Conservation (phyloP, 2,329 filamentous ascomycete species). For the Rhynchosporium secalis region DNA sequence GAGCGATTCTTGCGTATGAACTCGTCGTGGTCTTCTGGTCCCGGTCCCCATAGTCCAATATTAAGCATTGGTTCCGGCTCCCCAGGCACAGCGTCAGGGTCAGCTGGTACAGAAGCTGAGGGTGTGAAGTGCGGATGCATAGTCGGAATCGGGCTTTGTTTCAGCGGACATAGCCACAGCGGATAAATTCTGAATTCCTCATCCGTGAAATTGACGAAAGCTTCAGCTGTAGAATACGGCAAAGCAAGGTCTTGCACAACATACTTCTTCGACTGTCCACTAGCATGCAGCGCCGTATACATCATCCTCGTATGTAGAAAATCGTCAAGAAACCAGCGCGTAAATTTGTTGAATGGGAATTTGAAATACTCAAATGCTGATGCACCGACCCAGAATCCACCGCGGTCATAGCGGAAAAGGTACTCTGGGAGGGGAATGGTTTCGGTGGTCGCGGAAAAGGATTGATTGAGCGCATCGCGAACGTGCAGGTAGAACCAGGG, state of each 20-base stretch:
- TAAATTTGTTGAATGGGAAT: conserved; percentile 59
- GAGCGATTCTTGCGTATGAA: conserved; percentile 70
- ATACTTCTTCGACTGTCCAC: conserved; percentile 54
- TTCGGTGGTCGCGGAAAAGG: conserved; percentile 38
- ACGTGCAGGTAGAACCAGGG: conserved; percentile 68
- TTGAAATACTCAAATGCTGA: conserved; percentile 62
- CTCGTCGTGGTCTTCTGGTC: conserved; percentile 53
- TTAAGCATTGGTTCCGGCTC: conserved; percentile 53
- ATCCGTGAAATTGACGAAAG: conserved; percentile 55
- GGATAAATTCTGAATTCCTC: conserved; percentile 51
- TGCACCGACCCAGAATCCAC: conserved; percentile 63
- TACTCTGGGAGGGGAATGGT: conserved; percentile 52
- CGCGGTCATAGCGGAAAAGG: conserved; percentile 63
- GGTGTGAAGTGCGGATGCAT: conserved; percentile 38
- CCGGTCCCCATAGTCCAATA: conserved; percentile 83
- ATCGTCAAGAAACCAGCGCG: conserved; percentile 58
- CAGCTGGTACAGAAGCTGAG: neutral
- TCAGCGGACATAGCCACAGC: conserved; percentile 58
- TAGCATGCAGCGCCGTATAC: conserved; percentile 62
- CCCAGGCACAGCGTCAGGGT: conserved; percentile 18
- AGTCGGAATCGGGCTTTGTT: conserved; percentile 39
- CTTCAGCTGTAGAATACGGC: conserved; percentile 51
- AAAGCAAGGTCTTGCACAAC: conserved; percentile 65
- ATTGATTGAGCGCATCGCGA: conserved; percentile 40
- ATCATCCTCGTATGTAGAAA: conserved; percentile 63